A percentile compares a stretch with the other conserved stretches of the same genome.
Evolutionary conservation across 2,329 filamentous ascomycete species (phyloP).

Genomic region (Xylariaceae sp.): DNA sequence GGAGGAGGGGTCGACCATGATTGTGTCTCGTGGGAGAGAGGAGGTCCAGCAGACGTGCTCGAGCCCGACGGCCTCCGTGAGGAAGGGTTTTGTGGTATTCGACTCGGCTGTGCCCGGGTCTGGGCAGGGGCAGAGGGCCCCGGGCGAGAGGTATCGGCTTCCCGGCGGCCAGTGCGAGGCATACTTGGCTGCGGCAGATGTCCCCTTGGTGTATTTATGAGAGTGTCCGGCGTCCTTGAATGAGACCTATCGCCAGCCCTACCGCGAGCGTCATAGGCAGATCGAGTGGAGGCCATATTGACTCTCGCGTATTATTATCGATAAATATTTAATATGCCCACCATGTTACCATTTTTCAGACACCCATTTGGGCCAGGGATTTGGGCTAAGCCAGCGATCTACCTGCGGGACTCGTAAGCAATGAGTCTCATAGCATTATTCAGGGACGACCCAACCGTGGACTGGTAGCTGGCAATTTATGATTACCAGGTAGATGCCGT

Average conservation of each 20-base stretch:
- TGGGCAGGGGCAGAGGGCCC: constrained; percentile 14
- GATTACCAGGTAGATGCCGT: too few relatives aligned
- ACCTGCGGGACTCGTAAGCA: too few relatives aligned
- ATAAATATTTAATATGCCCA: too few relatives aligned
- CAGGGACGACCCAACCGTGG: too few relatives aligned
- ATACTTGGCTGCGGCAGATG: constrained; percentile 15
- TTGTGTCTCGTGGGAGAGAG: constrained; percentile 34
- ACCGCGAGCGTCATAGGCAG: constrained; percentile 18
- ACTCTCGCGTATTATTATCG: constrained; percentile 7
- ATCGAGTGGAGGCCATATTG: constrained; percentile 26
- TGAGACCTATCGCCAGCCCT: constrained; percentile 17
- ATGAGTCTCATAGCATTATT: too few relatives aligned
- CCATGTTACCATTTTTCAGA: too few relatives aligned
- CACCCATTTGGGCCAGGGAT: too few relatives aligned
- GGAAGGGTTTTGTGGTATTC: constrained; percentile 29
- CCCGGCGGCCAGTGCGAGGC: constrained; percentile 20
- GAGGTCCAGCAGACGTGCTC: constrained; percentile 23
- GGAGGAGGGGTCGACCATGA: constrained; percentile 30
- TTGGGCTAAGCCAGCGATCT: too few relatives aligned
- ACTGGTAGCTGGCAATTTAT: too few relatives aligned
- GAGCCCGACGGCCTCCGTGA: constrained; percentile 14
- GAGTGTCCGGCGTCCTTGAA: constrained; percentile 19
- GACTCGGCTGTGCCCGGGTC: constrained; percentile 22
- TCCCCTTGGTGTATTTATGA: constrained; percentile 21
- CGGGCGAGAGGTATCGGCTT: constrained; percentile 14